Percentiles rank a stretch among this genome's conserved stretches.
Conservation (phyloP, 345 rosid genomes). For the Aquilaria sinensis region DNA sequence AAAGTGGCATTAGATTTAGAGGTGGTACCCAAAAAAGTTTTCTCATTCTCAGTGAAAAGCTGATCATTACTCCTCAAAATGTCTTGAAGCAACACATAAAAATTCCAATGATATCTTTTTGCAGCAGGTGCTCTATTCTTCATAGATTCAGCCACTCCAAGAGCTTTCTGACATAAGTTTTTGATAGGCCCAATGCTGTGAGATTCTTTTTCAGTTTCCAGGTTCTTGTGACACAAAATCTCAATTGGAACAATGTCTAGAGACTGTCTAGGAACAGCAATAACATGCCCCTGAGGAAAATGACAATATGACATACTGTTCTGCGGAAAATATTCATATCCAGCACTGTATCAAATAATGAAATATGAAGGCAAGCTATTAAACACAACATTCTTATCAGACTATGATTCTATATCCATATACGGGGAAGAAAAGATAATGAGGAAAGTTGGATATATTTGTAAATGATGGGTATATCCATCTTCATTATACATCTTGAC, state of each 20-base stretch:
- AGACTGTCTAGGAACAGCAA: conserved; percentile 45
- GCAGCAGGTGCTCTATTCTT: conserved; percentile 36
- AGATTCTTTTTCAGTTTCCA: conserved; percentile 24
- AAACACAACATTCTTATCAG: too few relatives aligned
- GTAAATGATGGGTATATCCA: too few relatives aligned
- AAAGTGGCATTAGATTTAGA: conserved; percentile 10
- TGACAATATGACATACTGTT: background rate
- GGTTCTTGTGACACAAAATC: conserved; percentile 33
- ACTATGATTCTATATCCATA: too few relatives aligned
- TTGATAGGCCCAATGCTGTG: conserved; percentile 29
- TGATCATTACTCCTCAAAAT: conserved; percentile 51
- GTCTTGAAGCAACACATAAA: conserved; percentile 57
- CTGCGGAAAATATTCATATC: too few relatives aligned
- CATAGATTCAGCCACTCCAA: conserved; percentile 44
- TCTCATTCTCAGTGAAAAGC: conserved; percentile 67
- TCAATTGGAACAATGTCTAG: conserved; percentile 59
- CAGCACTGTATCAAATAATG: too few relatives aligned
- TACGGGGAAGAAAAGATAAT: too few relatives aligned
- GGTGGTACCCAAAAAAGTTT: conserved; percentile 48
- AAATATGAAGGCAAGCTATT: too few relatives aligned
- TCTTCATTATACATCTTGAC: too few relatives aligned
- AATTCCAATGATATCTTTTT: conserved; percentile 68
- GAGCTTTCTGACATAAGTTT: conserved; percentile 48
- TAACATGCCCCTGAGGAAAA: conserved; percentile 58
- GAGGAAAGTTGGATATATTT: too few relatives aligned